A percentile compares a stretch with the other conserved stretches of the same genome.
Conservation (phyloP, 306 rosid species). For the Fagus sylvatica region DNA sequence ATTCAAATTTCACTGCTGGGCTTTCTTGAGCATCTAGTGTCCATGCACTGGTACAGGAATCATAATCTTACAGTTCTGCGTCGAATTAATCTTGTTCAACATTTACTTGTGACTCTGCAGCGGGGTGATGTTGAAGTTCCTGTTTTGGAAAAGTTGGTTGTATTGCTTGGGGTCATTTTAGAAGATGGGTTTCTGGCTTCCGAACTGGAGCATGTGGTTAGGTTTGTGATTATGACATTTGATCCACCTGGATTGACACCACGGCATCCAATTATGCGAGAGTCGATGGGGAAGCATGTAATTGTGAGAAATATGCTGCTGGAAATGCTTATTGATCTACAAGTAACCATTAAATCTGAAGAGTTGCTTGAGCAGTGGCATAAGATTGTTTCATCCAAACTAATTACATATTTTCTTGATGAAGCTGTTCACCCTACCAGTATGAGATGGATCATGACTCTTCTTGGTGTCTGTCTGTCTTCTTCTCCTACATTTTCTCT, state of each 20-base stretch:
- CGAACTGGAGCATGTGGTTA: conserved; percentile 93
- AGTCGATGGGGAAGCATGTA: conserved; percentile 98
- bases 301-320: conserved; percentile 95
- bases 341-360: conserved; percentile 84
- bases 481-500: conserved; percentile 92
- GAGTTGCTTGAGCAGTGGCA: conserved; percentile 99
- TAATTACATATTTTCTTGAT: conserved; percentile 95
- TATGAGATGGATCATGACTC: conserved; percentile 99
- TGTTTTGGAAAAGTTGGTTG: conserved; percentile 91
- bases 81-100: conserved; percentile 92
- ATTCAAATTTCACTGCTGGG: conserved; percentile 95
- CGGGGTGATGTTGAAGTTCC: conserved; percentile 99
- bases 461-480: conserved; percentile 94
- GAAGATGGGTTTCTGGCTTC: conserved; percentile 95
- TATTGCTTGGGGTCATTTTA: conserved; percentile 92
- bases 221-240: conserved; percentile 98
- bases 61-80: conserved; percentile 96
- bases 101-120: conserved; percentile 91
- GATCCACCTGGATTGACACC: conserved; percentile 84
- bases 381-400: conserved; percentile 91
- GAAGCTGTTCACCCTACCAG: conserved; percentile 98
- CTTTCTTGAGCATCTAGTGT: conserved; percentile 95
- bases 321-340: conserved; percentile 99
- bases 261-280: conserved; percentile 65
- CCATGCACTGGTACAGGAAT: conserved; percentile 99